Conservation (phyloP, 2,329 filamentous ascomycete genomes). For the Aspergillus proliferans region DNA sequence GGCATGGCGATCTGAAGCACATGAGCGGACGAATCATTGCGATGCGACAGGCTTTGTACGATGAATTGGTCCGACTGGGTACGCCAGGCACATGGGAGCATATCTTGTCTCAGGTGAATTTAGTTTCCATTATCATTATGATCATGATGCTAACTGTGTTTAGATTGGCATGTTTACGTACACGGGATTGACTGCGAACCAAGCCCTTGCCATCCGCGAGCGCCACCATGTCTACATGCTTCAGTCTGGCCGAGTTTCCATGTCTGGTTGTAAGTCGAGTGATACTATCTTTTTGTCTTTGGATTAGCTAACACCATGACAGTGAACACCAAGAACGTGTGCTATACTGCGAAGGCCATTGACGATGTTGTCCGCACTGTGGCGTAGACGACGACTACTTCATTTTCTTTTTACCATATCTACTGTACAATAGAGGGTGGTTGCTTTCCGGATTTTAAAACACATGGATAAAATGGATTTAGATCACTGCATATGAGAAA, state of each 20-base stretch:
- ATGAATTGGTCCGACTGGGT: slow-evolving; percentile 6
- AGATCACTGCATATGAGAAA: no score
- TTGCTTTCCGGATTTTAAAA: no score
- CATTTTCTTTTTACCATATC: background rate
- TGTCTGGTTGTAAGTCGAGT: slow-evolving; percentile 13
- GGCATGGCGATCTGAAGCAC: slow-evolving; percentile 10
- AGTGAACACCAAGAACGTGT: slow-evolving; percentile 12
- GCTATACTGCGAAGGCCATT: slow-evolving; percentile 11
- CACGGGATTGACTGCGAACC: slow-evolving; percentile 8
- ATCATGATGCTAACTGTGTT: background rate
- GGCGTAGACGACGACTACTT: background rate
- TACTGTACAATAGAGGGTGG: background rate
- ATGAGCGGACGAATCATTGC: slow-evolving; percentile 12
- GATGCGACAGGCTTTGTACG: slow-evolving; percentile 12
- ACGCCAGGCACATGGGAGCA: slow-evolving; percentile 14
- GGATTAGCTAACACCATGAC: no score
- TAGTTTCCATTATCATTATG: background rate
- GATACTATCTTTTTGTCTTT: background rate
- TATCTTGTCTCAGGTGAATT: slow-evolving; percentile 11
- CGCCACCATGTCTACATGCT: slow-evolving; percentile 17
- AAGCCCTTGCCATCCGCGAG: slow-evolving; percentile 9
- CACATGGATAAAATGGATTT: no score
- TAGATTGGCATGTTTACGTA: slow-evolving; percentile 19
- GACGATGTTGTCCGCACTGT: slow-evolving; percentile 12
- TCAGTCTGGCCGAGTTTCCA: slow-evolving; percentile 13